Percentiles rank a stretch among this genome's conserved stretches.
These are phyloP conservation scores for Sanghuangporus weigelae DNA, from an alignment of 1,284 basidiomycete species.

Conservation along the genomic window DNA sequence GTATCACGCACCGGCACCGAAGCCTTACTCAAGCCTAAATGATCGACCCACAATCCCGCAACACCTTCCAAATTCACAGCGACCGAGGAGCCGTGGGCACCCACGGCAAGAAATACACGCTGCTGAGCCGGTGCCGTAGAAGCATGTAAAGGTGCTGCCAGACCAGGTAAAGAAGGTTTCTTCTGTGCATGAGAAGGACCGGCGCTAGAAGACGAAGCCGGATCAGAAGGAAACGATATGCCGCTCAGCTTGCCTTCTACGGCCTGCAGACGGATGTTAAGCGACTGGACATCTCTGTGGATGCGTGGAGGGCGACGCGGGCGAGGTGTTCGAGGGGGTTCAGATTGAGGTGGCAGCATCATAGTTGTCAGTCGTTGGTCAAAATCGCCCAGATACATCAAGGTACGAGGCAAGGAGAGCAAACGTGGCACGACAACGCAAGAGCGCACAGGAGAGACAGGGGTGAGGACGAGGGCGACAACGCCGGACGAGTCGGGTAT, in stretches of 20 bases:
- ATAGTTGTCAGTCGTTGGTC: not conserved
- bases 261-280: conserved; percentile 69
- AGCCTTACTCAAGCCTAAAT: conserved; percentile 35
- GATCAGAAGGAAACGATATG: conserved; percentile 23
- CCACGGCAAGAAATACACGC: conserved; percentile 28
- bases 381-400: not conserved
- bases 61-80: conserved; percentile 53
- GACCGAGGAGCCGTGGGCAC: conserved; percentile 43
- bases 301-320: conserved; percentile 2
- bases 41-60: conserved; percentile 52
- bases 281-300: conserved; percentile 65
- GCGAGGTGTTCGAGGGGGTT: not conserved
- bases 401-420: not conserved
- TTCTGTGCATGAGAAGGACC: not conserved
- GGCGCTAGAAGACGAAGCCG: not conserved
- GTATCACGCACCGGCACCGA: conserved; percentile 1
- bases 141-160: not conserved
- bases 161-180: not conserved
- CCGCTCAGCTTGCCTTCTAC: conserved; percentile 50
- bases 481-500: not conserved
- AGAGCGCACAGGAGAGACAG: not conserved
- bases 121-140: not conserved
- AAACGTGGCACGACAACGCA: not conserved
- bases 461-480: not conserved
- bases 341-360: not conserved